Evolutionary conservation across 352 stramenopile species (phyloP).

Genomic region (Phytophthora cajani): DNA sequence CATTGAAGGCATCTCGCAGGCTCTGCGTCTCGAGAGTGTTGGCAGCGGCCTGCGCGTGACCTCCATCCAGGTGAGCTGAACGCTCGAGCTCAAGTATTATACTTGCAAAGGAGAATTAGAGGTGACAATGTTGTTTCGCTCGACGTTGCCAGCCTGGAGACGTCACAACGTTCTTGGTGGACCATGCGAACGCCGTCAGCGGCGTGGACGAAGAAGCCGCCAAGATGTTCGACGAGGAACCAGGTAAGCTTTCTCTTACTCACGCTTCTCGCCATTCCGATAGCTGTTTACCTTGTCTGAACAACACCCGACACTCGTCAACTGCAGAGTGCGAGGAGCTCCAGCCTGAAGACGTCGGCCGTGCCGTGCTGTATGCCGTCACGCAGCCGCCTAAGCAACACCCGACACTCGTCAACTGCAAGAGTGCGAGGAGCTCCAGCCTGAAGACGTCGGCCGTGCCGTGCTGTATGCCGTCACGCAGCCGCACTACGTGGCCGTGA

Average conservation of each 20-base stretch:
- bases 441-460: conserved; percentile 78
- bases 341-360: conserved; percentile 77
- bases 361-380: conserved; percentile 86
- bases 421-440: conserved; percentile 75
- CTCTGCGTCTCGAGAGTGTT: conserved; percentile 80
- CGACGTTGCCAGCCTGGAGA: conserved; percentile 70
- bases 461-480: conserved; percentile 88
- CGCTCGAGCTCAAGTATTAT: not conserved
- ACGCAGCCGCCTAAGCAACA: conserved; percentile 63
- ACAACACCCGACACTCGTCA: not conserved
- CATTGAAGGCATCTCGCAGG: conserved; percentile 86
- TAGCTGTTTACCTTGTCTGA: not conserved
- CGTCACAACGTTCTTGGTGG: conserved; percentile 85
- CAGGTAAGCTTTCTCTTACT: conserved; percentile 29
- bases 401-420: conserved; percentile 17
- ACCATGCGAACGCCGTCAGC: conserved; percentile 70
- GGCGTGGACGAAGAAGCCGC: conserved; percentile 75
- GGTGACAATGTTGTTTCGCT: not conserved
- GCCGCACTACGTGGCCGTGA: conserved; percentile 86
- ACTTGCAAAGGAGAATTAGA: not conserved
- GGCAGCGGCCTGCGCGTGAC: conserved; percentile 88
- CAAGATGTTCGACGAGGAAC: conserved; percentile 58
- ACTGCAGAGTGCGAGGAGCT: conserved; percentile 65
- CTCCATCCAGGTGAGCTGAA: conserved; percentile 59
- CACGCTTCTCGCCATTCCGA: not conserved